A percentile compares a stretch with the other conserved stretches of the same genome.
Conservation (phyloP, 2,329 filamentous ascomycete species). For the Cladosporium colombiae region DNA sequence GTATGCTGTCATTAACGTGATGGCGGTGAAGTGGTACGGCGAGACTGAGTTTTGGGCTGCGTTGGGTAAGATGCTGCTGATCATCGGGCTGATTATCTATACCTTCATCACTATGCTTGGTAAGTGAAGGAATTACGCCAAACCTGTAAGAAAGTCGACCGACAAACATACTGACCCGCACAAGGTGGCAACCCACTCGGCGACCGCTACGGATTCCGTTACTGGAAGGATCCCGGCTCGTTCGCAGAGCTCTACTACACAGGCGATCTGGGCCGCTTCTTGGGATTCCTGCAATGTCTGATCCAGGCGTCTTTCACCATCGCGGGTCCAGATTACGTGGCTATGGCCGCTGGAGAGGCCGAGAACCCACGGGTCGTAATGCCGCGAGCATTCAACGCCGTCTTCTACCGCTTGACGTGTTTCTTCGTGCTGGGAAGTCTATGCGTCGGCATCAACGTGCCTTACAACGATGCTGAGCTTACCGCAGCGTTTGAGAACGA, state of each 20-base stretch:
- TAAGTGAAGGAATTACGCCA: background rate
- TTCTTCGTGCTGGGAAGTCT: slow-evolving; percentile 78
- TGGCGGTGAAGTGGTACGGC: slow-evolving; percentile 74
- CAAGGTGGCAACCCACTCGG: slow-evolving; percentile 65
- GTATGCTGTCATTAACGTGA: slow-evolving; percentile 65
- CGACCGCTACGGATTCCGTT: slow-evolving; percentile 72
- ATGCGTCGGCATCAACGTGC: slow-evolving; percentile 69
- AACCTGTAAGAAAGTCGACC: background rate
- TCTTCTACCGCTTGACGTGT: slow-evolving; percentile 73
- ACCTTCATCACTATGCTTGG: slow-evolving; percentile 80
- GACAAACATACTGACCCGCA: background rate
- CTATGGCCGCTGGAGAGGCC: slow-evolving; percentile 67
- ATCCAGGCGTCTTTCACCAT: slow-evolving; percentile 71
- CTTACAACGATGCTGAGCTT: slow-evolving; percentile 66
- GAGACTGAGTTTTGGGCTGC: slow-evolving; percentile 71
- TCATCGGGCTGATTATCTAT: slow-evolving; percentile 70
- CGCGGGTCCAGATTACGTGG: slow-evolving; percentile 67
- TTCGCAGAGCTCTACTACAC: slow-evolving; percentile 59
- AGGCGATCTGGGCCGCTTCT: slow-evolving; percentile 68
- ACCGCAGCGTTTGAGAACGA: slow-evolving; percentile 60
- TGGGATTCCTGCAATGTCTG: slow-evolving; percentile 75
- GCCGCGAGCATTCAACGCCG: slow-evolving; percentile 73
- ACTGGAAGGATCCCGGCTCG: slow-evolving; percentile 64
- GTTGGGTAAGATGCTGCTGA: slow-evolving; percentile 64
- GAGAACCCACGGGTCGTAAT: slow-evolving; percentile 69